These are phyloP conservation scores for Heliamphora exappendiculata DNA, from an alignment of 148 eudicot species.

Conservation along the genomic window DNA sequence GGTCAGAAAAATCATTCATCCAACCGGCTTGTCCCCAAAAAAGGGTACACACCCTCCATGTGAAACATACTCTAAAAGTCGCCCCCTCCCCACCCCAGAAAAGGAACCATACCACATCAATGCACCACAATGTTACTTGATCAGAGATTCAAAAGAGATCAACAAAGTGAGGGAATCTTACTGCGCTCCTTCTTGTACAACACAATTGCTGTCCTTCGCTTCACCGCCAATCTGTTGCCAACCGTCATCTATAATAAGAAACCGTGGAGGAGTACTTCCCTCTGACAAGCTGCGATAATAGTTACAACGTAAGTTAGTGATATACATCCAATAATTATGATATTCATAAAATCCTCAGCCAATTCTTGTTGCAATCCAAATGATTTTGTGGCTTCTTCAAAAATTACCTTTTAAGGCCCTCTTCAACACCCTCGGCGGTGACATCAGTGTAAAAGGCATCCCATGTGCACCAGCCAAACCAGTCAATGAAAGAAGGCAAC, in stretches of 20 bases:
- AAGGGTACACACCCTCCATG: neutral
- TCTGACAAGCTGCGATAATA: slow-evolving; percentile 55
- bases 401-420: slow-evolving; percentile 72
- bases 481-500: slow-evolving; percentile 83
- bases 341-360: neutral
- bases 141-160: neutral
- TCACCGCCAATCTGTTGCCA: slow-evolving; percentile 94
- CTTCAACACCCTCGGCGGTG: slow-evolving; percentile 91
- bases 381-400: neutral
- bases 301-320: neutral
- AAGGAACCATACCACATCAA: neutral
- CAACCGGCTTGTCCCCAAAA: neutral
- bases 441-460: slow-evolving; percentile 99
- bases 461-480: slow-evolving; percentile 99
- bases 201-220: slow-evolving; percentile 35
- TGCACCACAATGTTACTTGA: neutral
- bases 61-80: neutral
- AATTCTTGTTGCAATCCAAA: neutral
- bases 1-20: neutral
- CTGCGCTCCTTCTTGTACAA: slow-evolving; percentile 98
- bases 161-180: slow-evolving; percentile 32
- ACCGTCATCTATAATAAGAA: slow-evolving; percentile 95
- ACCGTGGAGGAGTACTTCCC: slow-evolving; percentile 82
- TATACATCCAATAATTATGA: neutral
- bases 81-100: neutral